A percentile compares a stretch with the other conserved stretches of the same genome.
phyloP scores from a whole-genome alignment of 164 flowering plant species.

The Dillenia suffruticosa region DNA sequence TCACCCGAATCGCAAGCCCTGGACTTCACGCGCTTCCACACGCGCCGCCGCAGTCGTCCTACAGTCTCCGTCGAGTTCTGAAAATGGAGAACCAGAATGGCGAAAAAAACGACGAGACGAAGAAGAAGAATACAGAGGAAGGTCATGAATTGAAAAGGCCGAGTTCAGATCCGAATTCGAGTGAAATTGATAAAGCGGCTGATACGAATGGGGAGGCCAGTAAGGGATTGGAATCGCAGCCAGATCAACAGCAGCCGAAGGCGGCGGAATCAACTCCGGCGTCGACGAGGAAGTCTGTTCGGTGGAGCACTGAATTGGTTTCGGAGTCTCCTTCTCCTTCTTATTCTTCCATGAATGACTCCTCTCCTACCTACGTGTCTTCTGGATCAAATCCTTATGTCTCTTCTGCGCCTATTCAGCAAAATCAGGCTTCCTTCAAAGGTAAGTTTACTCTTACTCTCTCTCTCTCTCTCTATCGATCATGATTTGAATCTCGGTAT shows the following conservation, averaged over 20 bases:
- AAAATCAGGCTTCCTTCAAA: slow-evolving; percentile 26
- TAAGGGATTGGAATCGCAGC: neutral
- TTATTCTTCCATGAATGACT: too few species aligned
- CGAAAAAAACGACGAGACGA: too few species aligned
- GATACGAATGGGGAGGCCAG: neutral
- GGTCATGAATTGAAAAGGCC: too few species aligned
- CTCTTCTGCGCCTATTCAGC: slow-evolving; percentile 14
- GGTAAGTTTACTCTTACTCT: slow-evolving; percentile 13
- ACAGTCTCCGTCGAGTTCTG: too few species aligned
- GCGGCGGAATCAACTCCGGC: neutral
- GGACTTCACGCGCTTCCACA: too few species aligned
- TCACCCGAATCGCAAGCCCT: too few species aligned
- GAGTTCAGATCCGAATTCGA: too few species aligned
- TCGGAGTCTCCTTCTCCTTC: slow-evolving; percentile 21
- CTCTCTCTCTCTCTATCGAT: too few species aligned
- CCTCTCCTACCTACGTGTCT: slow-evolving; percentile 2
- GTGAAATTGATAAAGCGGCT: too few species aligned
- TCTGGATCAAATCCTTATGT: slow-evolving; percentile 47
- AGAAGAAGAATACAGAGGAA: too few species aligned
- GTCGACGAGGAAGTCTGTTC: slow-evolving; percentile 42
- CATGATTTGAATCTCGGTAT: neutral
- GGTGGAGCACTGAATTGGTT: slow-evolving; percentile 68
- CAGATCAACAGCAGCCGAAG: slow-evolving; percentile 3
- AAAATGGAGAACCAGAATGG: too few species aligned
- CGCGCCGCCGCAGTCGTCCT: too few species aligned